A percentile compares a stretch with the other conserved stretches of the same genome.
Conservation (phyloP, 2,329 filamentous ascomycete genomes). For the Aureobasidium sp. region DNA sequence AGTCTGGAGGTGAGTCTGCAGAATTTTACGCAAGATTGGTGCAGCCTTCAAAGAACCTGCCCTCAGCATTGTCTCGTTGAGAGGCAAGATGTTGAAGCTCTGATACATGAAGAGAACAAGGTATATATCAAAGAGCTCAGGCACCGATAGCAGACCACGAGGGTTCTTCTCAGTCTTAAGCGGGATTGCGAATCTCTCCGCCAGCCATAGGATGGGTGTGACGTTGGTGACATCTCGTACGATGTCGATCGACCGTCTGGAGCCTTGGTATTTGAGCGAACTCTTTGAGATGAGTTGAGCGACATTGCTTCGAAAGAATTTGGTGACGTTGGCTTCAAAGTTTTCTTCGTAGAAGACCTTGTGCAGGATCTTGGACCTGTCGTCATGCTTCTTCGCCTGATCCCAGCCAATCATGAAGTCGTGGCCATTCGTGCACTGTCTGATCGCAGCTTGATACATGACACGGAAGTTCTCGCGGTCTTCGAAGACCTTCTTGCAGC, state of each 20-base stretch:
- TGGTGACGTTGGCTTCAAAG: slow-evolving; percentile 38
- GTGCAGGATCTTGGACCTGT: slow-evolving; percentile 38
- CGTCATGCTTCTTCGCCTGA: slow-evolving; percentile 36
- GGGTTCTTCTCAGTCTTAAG: slow-evolving; percentile 57
- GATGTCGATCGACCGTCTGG: slow-evolving; percentile 43
- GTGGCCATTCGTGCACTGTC: slow-evolving; percentile 39
- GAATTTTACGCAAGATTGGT: slow-evolving; percentile 34
- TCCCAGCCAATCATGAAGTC: slow-evolving; percentile 45
- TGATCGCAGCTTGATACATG: slow-evolving; percentile 41
- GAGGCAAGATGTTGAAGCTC: slow-evolving; percentile 47
- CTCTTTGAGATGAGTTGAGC: slow-evolving; percentile 40
- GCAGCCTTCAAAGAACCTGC: slow-evolving; percentile 38
- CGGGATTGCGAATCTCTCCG: slow-evolving; percentile 58
- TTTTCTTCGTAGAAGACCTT: slow-evolving; percentile 41
- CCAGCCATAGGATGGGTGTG: slow-evolving; percentile 57
- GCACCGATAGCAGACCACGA: slow-evolving; percentile 46
- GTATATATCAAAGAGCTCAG: slow-evolving; percentile 42
- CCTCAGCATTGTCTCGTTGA: slow-evolving; percentile 43
- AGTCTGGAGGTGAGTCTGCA: slow-evolving; percentile 41
- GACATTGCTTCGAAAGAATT: slow-evolving; percentile 41
- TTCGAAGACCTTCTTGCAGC: slow-evolving; percentile 44
- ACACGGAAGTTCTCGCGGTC: slow-evolving; percentile 44
- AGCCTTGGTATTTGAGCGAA: slow-evolving; percentile 41
- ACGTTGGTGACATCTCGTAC: slow-evolving; percentile 64
- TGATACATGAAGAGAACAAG: slow-evolving; percentile 45